Conservation (phyloP, 2,329 filamentous ascomycete genomes). For the Dryadomyces quercivorus region DNA sequence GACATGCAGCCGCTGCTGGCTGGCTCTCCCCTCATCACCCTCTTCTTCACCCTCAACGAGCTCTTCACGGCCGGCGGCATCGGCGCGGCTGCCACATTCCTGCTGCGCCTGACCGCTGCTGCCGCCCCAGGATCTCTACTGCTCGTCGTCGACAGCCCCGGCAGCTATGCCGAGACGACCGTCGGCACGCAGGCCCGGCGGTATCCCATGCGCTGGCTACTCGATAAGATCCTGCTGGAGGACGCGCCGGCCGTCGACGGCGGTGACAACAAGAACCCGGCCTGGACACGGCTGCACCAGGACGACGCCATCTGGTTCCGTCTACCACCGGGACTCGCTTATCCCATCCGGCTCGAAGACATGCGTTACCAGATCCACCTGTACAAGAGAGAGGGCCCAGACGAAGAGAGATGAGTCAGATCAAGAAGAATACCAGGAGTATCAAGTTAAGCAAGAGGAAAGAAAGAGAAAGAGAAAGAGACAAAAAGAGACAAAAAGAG, state of each 20-base stretch:
- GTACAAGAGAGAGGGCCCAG: slow-evolving; percentile 33
- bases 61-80: slow-evolving; percentile 69
- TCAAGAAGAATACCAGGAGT: background rate
- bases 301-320: slow-evolving; percentile 82
- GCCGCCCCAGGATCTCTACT: slow-evolving; percentile 51
- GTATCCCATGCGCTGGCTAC: slow-evolving; percentile 89
- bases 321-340: slow-evolving; percentile 51
- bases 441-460: too few species aligned
- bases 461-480: background rate
- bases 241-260: slow-evolving; percentile 14
- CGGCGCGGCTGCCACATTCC: slow-evolving; percentile 61
- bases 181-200: slow-evolving; percentile 50
- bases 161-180: slow-evolving; percentile 76
- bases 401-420: background rate
- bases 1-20: slow-evolving; percentile 21
- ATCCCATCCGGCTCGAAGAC: slow-evolving; percentile 80
- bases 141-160: slow-evolving; percentile 83
- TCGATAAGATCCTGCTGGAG: slow-evolving; percentile 64
- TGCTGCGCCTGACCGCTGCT: slow-evolving; percentile 53
- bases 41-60: slow-evolving; percentile 94
- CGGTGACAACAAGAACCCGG: slow-evolving; percentile 14
- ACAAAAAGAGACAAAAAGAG: background rate
- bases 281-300: slow-evolving; percentile 64
- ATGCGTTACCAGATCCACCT: slow-evolving; percentile 92
- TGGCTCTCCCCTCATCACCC: slow-evolving; percentile 51